Base-by-base conservation (phyloP, 495 filamentous ascomycete genomes). In the Darksidea phi region DNA sequence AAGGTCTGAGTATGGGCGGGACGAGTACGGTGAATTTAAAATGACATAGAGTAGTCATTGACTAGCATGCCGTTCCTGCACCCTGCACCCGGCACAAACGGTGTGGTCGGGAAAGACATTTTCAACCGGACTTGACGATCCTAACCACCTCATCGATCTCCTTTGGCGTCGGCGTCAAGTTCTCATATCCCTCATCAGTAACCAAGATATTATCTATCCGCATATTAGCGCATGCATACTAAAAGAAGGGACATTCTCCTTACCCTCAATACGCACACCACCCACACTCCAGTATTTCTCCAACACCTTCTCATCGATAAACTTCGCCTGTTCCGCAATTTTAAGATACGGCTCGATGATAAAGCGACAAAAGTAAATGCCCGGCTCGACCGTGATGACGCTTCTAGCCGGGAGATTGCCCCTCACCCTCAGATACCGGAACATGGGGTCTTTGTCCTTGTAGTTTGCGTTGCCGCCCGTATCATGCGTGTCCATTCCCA, bases 401-500 rank as follows among this genome's bases (percentile, higher is more conserved):
- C 85, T 85, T 21, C 87, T 86, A 1, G 83, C 87, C 13, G 89
- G 89, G 48, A 96, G 66, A 20, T 72, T 79, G 11, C 90, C 87
- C 43, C 94, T 75, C n/a, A 96, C 86, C 48, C 94, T 80, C 42
- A 99, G 75, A 64, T 95, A 96, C 23, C 79, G 79, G 72, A 94
- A 96, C 82, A 97, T 87, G 42, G 83, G 72, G 73, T 99, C 92
- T 63, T 78, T 75, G 68, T 97, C 95, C 41, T 77, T 77, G 64
- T 96, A 95, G 71, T 96, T 88, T 1, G 91, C 81, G 71, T 94
- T 84, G 18, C 91, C 92, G 57, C 91, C 92, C 0, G 86, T 88
- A 70, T 97, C 92, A 75, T 97, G 92, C 6, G 90, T 95, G 73
- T 97, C 92, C 88, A 97, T 89, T 49, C 92, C 92, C 8, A 97